A percentile compares a stretch with the other conserved stretches of the same genome.
Conservation (phyloP, 305 asterid species). For the Fraxinus sp. region DNA sequence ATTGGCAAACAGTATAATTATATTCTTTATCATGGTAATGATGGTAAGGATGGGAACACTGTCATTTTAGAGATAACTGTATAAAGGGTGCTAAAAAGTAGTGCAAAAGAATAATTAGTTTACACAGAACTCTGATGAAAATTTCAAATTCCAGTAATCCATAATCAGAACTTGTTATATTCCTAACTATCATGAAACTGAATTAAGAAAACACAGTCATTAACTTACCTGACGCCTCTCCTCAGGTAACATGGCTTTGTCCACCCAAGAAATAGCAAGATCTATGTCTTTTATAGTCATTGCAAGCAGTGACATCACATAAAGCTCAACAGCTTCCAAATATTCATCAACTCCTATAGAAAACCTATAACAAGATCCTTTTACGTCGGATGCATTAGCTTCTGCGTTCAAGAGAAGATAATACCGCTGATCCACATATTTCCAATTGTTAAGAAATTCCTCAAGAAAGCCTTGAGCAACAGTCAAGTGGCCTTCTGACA, state of each 20-base stretch:
- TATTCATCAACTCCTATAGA: conserved; percentile 55
- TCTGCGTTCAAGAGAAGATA: conserved; percentile 35
- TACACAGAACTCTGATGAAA: background rate
- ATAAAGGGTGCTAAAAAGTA: background rate
- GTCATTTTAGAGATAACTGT: background rate
- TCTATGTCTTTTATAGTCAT: conserved; percentile 43
- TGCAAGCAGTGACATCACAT: conserved; percentile 59
- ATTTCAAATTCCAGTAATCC: background rate
- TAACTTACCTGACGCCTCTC: conserved; percentile 72
- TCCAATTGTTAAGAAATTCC: conserved; percentile 72
- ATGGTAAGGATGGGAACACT: background rate
- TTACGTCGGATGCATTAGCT: conserved; percentile 27
- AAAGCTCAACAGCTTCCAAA: conserved; percentile 74
- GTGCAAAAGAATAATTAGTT: background rate
- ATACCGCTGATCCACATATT: conserved; percentile 45
- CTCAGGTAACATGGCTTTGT: conserved; percentile 61
- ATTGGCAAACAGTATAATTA: conserved; percentile 1
- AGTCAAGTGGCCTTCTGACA: conserved; percentile 48
- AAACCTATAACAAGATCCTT: conserved; percentile 34
- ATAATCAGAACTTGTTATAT: background rate
- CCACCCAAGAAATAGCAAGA: conserved; percentile 80
- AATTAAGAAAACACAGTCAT: conserved; percentile 9
- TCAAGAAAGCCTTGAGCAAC: conserved; percentile 57
- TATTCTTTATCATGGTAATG: background rate
- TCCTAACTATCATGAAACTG: conserved; percentile 1